phyloP scores from a whole-genome alignment of 306 rosid species.

The Pterocarpus santalinus region DNA sequence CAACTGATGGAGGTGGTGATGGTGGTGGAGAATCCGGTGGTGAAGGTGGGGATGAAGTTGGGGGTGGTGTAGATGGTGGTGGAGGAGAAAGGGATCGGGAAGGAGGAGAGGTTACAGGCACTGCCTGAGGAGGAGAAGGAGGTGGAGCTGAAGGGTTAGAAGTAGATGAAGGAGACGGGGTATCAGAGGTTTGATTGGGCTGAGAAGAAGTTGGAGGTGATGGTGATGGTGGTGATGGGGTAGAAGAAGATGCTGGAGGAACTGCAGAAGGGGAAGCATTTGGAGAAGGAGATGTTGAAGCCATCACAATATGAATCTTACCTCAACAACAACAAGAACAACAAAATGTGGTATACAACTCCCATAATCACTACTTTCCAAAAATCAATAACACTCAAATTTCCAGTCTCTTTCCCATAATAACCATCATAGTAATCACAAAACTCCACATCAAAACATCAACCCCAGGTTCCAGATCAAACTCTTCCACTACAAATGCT shows the following conservation, averaged over 20 bases:
- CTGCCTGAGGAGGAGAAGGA: conserved; percentile 55
- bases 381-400: conserved; percentile 37
- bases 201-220: conserved; percentile 55
- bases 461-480: conserved; percentile 46
- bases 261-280: conserved; percentile 70
- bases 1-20: conserved; percentile 51
- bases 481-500: conserved; percentile 27
- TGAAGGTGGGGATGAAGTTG: conserved; percentile 49
- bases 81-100: conserved; percentile 60
- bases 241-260: conserved; percentile 66
- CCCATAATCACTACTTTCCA: conserved; percentile 44
- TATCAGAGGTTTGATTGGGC: conserved; percentile 48
- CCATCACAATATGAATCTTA: conserved; percentile 61
- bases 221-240: conserved; percentile 35
- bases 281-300: conserved; percentile 74
- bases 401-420: conserved; percentile 26
- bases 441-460: conserved; percentile 45
- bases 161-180: conserved; percentile 58
- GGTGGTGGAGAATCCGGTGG: conserved; percentile 57
- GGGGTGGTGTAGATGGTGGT: conserved; percentile 43
- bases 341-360: conserved; percentile 46
- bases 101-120: conserved; percentile 53
- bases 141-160: conserved; percentile 58
- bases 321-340: conserved; percentile 29
- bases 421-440: background rate